Evolutionary conservation across 371 early-diverging fungal genomes (phyloP), one percentile per base, ranked within the genome.

Genomic region (Actinomucor elegans): DNA sequence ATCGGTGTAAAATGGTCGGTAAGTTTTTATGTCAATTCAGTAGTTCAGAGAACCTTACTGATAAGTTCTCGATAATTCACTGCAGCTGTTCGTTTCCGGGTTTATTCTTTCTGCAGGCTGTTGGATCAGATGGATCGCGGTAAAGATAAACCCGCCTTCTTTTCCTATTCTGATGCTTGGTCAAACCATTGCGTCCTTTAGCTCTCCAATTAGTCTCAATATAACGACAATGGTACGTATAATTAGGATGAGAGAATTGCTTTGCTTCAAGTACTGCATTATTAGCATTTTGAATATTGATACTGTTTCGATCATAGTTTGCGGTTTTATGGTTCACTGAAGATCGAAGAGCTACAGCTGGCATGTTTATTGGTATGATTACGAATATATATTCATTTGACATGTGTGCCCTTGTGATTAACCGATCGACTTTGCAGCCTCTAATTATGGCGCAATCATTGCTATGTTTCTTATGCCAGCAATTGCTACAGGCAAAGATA

Each of bases 201-300:
- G 81, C 15, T 75, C 79, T 37, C 88, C 88, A 2, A 76, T 89
- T 54, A 73, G 85, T 28, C 53, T 86, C 23, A 81, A 86, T 36
- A 73, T 77, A 7, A 82, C 76, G 53, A 80, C 84, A 23, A 77
- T 58, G 63, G 76, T 73, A 73, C 23, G 28, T 1, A 4, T 7
- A 45, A 8, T 37, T 37, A 8, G 34, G 15, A 8, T 9, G 20
- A 37, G 20, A 20, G 21, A 38, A 8, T 15, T 21, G 5, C 9
- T 20, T 21, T 6, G 11, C 40, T 11, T 23, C 23, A 8, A 18
- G 4, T 1, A 12, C 23, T 23, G 40, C 8, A 23, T 4, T 11
- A 18, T 12, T 14, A n/a, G n/a, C n/a, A n/a, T n/a, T n/a, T n/a
- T n/a, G n/a, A n/a, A n/a, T n/a, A n/a, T n/a, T n/a, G n/a, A n/a